Conservation (phyloP, 2,329 filamentous ascomycete genomes). For the Aureobasidium sp. region DNA sequence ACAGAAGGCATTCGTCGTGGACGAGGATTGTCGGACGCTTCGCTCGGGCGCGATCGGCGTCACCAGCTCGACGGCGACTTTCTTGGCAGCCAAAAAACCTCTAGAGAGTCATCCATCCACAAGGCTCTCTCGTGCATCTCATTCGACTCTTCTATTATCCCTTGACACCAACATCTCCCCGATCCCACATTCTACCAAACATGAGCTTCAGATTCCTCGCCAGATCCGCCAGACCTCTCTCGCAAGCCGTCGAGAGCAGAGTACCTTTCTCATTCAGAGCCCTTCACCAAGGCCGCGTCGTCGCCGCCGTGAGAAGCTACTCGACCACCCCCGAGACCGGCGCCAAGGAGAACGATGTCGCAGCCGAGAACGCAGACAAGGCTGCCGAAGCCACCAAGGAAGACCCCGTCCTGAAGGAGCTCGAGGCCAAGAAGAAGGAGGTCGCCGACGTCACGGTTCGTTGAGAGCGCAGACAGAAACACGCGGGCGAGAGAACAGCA, state of each 20-base stretch:
- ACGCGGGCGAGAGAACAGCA: not conserved
- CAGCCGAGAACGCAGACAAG: conserved; percentile 28
- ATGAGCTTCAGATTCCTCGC: conserved; percentile 11
- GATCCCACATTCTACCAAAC: not conserved
- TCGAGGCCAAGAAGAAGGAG: conserved; percentile 65
- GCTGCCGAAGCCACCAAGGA: conserved; percentile 22
- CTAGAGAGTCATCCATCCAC: not conserved
- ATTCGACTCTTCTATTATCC: not conserved
- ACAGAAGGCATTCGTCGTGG: not conserved
- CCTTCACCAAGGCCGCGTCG: conserved; percentile 25
- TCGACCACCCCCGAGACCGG: conserved; percentile 34
- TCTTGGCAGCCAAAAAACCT: conserved; percentile 1
- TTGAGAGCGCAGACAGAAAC: not conserved
- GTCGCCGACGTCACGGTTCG: conserved; percentile 76
- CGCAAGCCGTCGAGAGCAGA: conserved; percentile 13
- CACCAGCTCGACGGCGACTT: conserved; percentile 1
- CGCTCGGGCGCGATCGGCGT: not conserved
- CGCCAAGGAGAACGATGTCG: conserved; percentile 30
- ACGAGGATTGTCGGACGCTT: not conserved
- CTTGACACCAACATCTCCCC: not conserved
- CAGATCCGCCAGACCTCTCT: conserved; percentile 10
- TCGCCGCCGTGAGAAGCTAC: conserved; percentile 34
- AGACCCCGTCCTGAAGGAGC: conserved; percentile 50
- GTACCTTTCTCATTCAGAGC: conserved; percentile 26
- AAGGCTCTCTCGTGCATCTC: not conserved